Conservation (phyloP, 2,329 filamentous ascomycete species). For the Aspergillus sp. region DNA sequence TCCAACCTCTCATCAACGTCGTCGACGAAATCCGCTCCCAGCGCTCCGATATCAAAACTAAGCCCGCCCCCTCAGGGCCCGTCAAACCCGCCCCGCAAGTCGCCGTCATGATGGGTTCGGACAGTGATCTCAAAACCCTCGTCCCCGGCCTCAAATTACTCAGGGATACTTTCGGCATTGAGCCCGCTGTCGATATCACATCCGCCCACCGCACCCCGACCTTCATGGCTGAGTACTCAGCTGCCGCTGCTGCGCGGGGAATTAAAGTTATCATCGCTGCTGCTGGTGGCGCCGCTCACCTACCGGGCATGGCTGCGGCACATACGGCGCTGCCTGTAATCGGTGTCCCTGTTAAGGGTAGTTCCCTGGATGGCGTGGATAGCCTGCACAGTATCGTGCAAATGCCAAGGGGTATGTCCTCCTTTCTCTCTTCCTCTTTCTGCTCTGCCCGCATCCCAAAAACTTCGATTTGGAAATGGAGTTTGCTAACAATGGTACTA, state of each 20-base stretch:
- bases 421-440: neutral
- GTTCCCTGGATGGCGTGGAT: constrained; percentile 69
- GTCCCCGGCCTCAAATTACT: constrained; percentile 47
- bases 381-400: constrained; percentile 72
- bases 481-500: constrained; percentile 17
- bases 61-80: constrained; percentile 30
- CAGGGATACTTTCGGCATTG: constrained; percentile 43
- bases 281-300: constrained; percentile 70
- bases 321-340: constrained; percentile 73
- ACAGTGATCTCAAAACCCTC: constrained; percentile 47
- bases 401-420: constrained; percentile 62
- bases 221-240: constrained; percentile 68
- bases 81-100: constrained; percentile 39
- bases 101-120: constrained; percentile 51
- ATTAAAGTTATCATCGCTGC: constrained; percentile 75
- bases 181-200: constrained; percentile 48
- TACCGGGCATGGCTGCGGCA: constrained; percentile 74
- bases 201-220: constrained; percentile 67
- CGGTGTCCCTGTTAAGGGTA: constrained; percentile 74
- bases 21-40: constrained; percentile 72
- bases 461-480: neutral
- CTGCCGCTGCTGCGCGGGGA: constrained; percentile 61
- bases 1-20: constrained; percentile 73
- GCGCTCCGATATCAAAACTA: constrained; percentile 41
- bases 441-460: neutral